Percentiles rank a stretch among this genome's conserved stretches.
Conservation (phyloP, 148 eudicot genomes). For the Silene latifolia region DNA sequence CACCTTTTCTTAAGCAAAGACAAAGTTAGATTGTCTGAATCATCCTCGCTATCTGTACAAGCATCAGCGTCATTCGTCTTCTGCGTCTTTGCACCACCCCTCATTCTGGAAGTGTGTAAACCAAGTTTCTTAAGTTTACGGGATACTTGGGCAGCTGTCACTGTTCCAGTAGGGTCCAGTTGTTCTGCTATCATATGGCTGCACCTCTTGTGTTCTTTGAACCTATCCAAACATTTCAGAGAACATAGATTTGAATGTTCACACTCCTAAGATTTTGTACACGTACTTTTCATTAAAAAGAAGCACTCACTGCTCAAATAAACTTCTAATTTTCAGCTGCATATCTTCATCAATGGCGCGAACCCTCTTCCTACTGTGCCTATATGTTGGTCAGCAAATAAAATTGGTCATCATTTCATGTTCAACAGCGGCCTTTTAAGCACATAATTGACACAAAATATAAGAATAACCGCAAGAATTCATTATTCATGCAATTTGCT, state of each 20-base stretch:
- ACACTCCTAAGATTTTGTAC: neutral
- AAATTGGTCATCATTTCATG: conserved; percentile 4
- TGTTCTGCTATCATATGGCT: conserved; percentile 87
- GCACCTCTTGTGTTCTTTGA: conserved; percentile 85
- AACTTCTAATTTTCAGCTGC: conserved; percentile 55
- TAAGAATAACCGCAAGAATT: neutral
- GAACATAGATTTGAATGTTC: neutral
- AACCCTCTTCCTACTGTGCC: conserved; percentile 71
- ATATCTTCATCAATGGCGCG: conserved; percentile 63
- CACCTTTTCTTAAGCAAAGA: conserved; percentile 62
- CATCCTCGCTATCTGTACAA: conserved; percentile 39
- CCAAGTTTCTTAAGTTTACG: conserved; percentile 91
- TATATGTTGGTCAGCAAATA: conserved; percentile 22
- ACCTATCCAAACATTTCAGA: conserved; percentile 42
- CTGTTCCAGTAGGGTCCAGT: conserved; percentile 54
- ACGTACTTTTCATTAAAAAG: neutral
- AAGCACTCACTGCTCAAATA: conserved; percentile 77
- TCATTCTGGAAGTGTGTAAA: conserved; percentile 45
- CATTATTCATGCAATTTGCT: conserved; percentile 19
- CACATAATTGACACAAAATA: neutral
- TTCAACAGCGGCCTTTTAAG: neutral
- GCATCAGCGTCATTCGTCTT: conserved; percentile 44
- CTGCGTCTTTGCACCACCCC: conserved; percentile 31
- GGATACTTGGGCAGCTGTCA: conserved; percentile 75
- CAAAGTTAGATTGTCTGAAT: conserved; percentile 58